Conservation (phyloP, 2,329 filamentous ascomycete genomes). For the Neobulgaria alba region DNA sequence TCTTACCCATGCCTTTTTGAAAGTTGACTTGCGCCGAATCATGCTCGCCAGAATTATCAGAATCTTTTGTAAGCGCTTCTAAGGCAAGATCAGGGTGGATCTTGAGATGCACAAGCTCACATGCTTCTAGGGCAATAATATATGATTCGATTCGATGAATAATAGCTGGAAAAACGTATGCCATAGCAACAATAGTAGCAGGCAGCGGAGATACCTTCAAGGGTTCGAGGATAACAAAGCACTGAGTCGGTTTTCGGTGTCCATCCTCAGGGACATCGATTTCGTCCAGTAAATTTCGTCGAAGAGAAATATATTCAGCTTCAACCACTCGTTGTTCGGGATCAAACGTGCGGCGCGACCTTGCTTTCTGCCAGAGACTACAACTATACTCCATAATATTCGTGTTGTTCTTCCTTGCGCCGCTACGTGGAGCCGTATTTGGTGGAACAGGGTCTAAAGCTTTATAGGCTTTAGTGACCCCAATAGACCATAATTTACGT, state of each 20-base stretch:
- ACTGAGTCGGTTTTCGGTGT: conserved; percentile 39
- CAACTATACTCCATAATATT: conserved; percentile 79
- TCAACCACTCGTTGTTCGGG: conserved; percentile 73
- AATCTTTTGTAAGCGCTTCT: conserved; percentile 89
- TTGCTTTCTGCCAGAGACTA: conserved; percentile 60
- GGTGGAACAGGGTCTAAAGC: conserved; percentile 58
- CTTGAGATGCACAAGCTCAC: conserved; percentile 51
- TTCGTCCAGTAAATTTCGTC: conserved; percentile 77
- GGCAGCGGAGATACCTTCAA: conserved; percentile 70
- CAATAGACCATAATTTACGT: conserved; percentile 49
- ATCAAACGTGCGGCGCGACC: conserved; percentile 44
- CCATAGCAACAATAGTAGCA: conserved; percentile 59
- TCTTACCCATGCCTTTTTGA: conserved; percentile 79
- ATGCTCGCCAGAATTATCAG: conserved; percentile 72
- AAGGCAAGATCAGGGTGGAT: conserved; percentile 64
- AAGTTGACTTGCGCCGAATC: conserved; percentile 60
- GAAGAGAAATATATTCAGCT: conserved; percentile 63
- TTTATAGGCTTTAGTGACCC: conserved; percentile 48
- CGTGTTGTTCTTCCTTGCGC: conserved; percentile 33
- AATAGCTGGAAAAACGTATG: conserved; percentile 71
- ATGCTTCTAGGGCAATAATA: conserved; percentile 72
- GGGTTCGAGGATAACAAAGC: conserved; percentile 69
- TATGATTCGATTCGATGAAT: conserved; percentile 77
- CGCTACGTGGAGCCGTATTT: conserved; percentile 41
- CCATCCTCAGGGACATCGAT: conserved; percentile 32